phyloP scores from a whole-genome alignment of 345 rosid species.

The Brassica nigra region DNA sequence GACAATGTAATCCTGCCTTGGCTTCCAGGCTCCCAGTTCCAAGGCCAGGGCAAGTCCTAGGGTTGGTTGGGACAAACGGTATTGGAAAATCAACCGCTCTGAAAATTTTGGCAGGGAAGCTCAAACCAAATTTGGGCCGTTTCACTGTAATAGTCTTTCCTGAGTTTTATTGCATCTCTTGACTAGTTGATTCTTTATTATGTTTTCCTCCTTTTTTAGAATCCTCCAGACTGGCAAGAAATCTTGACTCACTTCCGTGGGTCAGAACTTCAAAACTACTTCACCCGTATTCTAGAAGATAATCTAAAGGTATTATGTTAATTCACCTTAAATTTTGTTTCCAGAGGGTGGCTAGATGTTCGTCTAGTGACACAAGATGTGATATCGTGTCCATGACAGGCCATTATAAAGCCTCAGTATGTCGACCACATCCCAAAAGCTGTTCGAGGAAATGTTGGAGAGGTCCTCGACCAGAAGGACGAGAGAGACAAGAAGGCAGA shows the following conservation, averaged over 20 bases:
- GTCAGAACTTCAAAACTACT: slow-evolving; percentile 94
- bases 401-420: slow-evolving; percentile 93
- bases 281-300: slow-evolving; percentile 94
- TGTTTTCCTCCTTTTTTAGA: slow-evolving; percentile 46
- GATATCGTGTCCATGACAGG: slow-evolving; percentile 47
- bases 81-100: slow-evolving; percentile 98
- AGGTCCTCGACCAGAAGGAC: slow-evolving; percentile 91
- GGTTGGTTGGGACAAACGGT: slow-evolving; percentile 99
- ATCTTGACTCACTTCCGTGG: slow-evolving; percentile 95
- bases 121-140: slow-evolving; percentile 98
- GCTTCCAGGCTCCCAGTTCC: slow-evolving; percentile 89
- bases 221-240: slow-evolving; percentile 99
- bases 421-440: slow-evolving; percentile 98
- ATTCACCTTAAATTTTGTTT: neutral
- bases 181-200: slow-evolving; percentile 6
- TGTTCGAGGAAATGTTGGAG: slow-evolving; percentile 91
- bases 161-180: neutral
- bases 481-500: slow-evolving; percentile 76
- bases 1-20: slow-evolving; percentile 8
- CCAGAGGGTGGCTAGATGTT: neutral
- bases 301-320: slow-evolving; percentile 67
- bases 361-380: neutral
- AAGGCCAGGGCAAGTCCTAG: slow-evolving; percentile 98
- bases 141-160: slow-evolving; percentile 57
- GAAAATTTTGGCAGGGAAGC: slow-evolving; percentile 90